These are phyloP conservation scores for Nannizzia gypsea DNA, from an alignment of 2,329 filamentous ascomycete species.

Conservation along the genomic window DNA sequence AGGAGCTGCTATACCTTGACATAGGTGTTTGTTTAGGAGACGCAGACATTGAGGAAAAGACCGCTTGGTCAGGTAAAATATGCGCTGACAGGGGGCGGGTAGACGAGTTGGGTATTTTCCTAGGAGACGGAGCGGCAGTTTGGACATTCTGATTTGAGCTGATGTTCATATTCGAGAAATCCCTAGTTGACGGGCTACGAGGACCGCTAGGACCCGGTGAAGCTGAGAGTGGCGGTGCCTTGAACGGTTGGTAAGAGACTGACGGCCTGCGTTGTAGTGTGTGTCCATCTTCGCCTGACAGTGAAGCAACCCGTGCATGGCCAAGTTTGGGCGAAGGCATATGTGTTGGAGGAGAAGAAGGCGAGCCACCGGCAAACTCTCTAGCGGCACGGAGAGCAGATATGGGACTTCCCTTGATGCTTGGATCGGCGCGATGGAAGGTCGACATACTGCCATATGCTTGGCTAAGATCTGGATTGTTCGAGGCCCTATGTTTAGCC, in stretches of 20 bases:
- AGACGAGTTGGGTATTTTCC: constrained; percentile 10
- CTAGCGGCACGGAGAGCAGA: constrained; percentile 65
- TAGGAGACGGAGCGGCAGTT: constrained; percentile 24
- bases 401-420: constrained; percentile 71
- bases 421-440: constrained; percentile 65
- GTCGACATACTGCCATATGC: constrained; percentile 84
- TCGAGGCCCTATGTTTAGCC: constrained; percentile 41
- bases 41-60: constrained; percentile 55
- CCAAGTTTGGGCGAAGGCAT: constrained; percentile 34
- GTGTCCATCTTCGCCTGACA: constrained; percentile 39
- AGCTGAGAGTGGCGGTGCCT: constrained; percentile 84
- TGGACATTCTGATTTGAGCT: constrained; percentile 23
- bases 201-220: constrained; percentile 49
- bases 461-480: constrained; percentile 54
- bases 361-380: constrained; percentile 38
- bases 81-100: constrained; percentile 30
- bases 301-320: constrained; percentile 40
- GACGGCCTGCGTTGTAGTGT: constrained; percentile 57
- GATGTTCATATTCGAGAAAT: background rate
- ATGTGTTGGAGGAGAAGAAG: constrained; percentile 37
- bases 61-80: constrained; percentile 47
- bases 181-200: constrained; percentile 23
- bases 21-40: constrained; percentile 69
- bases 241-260: constrained; percentile 89
- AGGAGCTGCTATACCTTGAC: constrained; percentile 87